These are phyloP conservation scores for Farysia itapuensis DNA, from an alignment of 1,284 basidiomycete species.

Conservation along the genomic window DNA sequence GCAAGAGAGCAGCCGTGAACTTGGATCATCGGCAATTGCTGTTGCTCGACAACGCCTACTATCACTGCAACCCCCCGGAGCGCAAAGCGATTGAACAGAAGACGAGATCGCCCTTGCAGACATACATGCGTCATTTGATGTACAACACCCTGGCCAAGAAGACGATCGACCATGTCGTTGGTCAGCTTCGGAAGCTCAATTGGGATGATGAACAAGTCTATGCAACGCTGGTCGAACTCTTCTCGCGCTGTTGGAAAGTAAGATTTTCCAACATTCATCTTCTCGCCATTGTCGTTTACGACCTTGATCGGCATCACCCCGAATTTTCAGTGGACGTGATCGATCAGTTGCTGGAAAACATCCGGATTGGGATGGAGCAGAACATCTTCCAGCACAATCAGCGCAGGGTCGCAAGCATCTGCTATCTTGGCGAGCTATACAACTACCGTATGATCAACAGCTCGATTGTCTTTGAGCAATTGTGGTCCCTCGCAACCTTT, in stretches of 20 bases:
- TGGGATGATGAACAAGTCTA: slow-evolving; percentile 77
- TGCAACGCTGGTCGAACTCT: slow-evolving; percentile 69
- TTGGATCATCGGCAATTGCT: slow-evolving; percentile 86
- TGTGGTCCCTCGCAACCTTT: slow-evolving; percentile 94
- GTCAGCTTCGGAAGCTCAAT: slow-evolving; percentile 86
- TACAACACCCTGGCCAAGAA: slow-evolving; percentile 87
- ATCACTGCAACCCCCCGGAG: slow-evolving; percentile 98
- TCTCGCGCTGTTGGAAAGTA: slow-evolving; percentile 95
- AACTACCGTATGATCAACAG: slow-evolving; percentile 93
- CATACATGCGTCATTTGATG: slow-evolving; percentile 89
- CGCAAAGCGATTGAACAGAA: slow-evolving; percentile 81
- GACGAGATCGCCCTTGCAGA: slow-evolving; percentile 80
- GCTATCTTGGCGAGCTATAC: slow-evolving; percentile 94
- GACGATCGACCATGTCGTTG: slow-evolving; percentile 88
- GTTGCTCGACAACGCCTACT: slow-evolving; percentile 95
- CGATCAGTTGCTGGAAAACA: slow-evolving; percentile 90
- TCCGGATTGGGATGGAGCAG: slow-evolving; percentile 80
- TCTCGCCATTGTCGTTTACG: slow-evolving; percentile 90
- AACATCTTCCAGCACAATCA: slow-evolving; percentile 96
- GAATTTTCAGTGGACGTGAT: slow-evolving; percentile 84
- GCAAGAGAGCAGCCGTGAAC: slow-evolving; percentile 89
- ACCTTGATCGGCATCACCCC: slow-evolving; percentile 87
- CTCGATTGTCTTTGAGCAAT: slow-evolving; percentile 83
- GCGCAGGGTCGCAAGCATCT: slow-evolving; percentile 82
- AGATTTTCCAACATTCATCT: slow-evolving; percentile 86